Percentiles rank a stretch among this genome's conserved stretches.
These are phyloP conservation scores for Kazachstania viticola DNA, from an alignment of 805 yeast genomes.

Conservation along the genomic window DNA sequence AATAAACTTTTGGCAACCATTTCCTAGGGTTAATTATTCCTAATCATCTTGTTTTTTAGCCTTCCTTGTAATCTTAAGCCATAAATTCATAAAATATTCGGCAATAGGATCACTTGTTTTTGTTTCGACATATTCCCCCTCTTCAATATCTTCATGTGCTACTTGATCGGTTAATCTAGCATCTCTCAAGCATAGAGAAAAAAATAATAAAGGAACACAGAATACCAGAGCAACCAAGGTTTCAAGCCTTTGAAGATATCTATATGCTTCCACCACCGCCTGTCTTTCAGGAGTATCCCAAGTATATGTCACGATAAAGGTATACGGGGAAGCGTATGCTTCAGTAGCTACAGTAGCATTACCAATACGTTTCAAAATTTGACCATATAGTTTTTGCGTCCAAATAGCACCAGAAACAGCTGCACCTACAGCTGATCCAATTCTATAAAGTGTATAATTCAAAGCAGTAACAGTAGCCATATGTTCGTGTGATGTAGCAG, in stretches of 20 bases:
- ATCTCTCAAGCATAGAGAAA: slow-evolving; percentile 20
- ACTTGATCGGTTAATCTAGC: slow-evolving; percentile 16
- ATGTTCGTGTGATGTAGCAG: slow-evolving; percentile 51
- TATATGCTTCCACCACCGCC: slow-evolving; percentile 47
- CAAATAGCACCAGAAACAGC: slow-evolving; percentile 63
- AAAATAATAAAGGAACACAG: slow-evolving; percentile 16
- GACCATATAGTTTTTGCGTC: slow-evolving; percentile 46
- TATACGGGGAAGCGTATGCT: slow-evolving; percentile 45
- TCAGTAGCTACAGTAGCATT: slow-evolving; percentile 31
- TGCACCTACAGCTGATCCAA: slow-evolving; percentile 55
- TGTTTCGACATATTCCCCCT: slow-evolving; percentile 14
- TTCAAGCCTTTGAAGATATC: slow-evolving; percentile 46
- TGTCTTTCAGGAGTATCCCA: slow-evolving; percentile 57
- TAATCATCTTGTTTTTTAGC: too few species aligned
- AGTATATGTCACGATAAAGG: slow-evolving; percentile 34
- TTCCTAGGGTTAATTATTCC: too few species aligned
- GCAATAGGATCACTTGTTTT: slow-evolving; percentile 14
- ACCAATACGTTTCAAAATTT: slow-evolving; percentile 30
- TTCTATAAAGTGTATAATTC: slow-evolving; percentile 45
- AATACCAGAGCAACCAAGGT: slow-evolving; percentile 32
- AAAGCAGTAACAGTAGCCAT: slow-evolving; percentile 57
- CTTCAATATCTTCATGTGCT: slow-evolving; percentile 20
- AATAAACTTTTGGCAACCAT: too few species aligned
- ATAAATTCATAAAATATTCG: slow-evolving; percentile 4
- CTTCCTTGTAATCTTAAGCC: background rate